Base-by-base conservation (phyloP, 257 asterid species). In the Forsythia suspensa region DNA sequence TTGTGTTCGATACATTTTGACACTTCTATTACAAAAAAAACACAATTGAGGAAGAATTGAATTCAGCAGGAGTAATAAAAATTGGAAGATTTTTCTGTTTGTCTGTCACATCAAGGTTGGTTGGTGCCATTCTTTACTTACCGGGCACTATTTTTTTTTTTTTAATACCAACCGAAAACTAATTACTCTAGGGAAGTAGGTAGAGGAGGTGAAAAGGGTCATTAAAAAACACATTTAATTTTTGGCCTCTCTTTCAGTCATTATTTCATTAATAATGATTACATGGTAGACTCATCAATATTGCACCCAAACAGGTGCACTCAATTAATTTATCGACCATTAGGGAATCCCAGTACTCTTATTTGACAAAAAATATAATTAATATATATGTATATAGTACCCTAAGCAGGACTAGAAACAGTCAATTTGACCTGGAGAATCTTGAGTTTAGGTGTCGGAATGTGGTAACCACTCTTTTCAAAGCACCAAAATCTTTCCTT, bases 91-190 rank as follows among this genome's bases (percentile, higher is more conserved):
- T 8, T 46, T 76, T 81, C 73, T 73, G 82, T 79, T 76, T 13
- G 72, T 72, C 43, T 73, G 88, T 85, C 86, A 48, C 75, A 73
- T 82, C 88, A 76, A 82, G 18, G 73, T 61, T 13, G 85, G 85
- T 76, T 36, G 46, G 12, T 74, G n/a, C 29, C 15, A 51, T 72
- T 41, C 34, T 72, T 34, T 66, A 48, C 18, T 55, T 42, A 15
- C 8, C 21, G 38, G 18, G 55, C 16, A 11, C 36, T 59, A 6
- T 59, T 63, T 5, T 12, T 29, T 12, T 29, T 67, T 36, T 40
- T 66, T 63, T 39, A 18, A 77, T 12, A 5, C 40, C 40, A 63
- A 63, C 70, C 2, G 70, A 21, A 63, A 63, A 24, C 69, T 63
- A 24, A 63, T 63, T 24, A 63, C 39, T 1, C 69, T 3, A 24